Base-by-base conservation (phyloP, 345 rosid species). In the Gossypium ekmanianum region DNA sequence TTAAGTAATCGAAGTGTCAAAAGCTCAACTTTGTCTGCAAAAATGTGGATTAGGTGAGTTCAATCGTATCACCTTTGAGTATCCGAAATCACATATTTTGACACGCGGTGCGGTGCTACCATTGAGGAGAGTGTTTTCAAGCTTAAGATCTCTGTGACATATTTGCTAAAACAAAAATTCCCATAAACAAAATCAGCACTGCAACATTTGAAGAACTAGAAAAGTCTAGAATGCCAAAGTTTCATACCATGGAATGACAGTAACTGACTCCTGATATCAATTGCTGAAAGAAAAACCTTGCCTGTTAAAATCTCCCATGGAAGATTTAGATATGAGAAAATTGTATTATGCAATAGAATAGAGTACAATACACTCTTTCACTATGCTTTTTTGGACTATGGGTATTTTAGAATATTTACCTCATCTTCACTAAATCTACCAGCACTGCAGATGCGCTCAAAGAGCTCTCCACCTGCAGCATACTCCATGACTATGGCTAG, bases 271-370 rank as follows among this genome's bases (percentile, higher is more conserved):
- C 94, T 75, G 91, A 88, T 75, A 88, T 84, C 62, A 88, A 83
- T 74, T 89, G 94, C 79, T 89, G 94, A 74, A 89, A 90, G 90
- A 90, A 90, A 77, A 86, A 90, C 88, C 89, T 85, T 61, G 87
- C 92, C 94, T 90, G 87, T 3, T 13, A 62, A 76, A 20, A 47
- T 20, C 29, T 7, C 61, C 61, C 4, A 16, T 64, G 18, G 24
- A 63, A 9, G 29, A 56, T 58, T 76, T 58, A 65, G 4, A 22
- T 2, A 47, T n/a, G 57, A 68, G 43, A 34, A 56, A 65, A 41
- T 47, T 11, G 34, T 2, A 44, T 11, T 47, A 41, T 41, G 51
- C 51, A 13, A 20, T 65, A 4, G 54, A 29, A 24, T 3, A 2
- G 18, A 51, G 16, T 51, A 51, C 71, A 4, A 16, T 26, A 56